Base-by-base conservation (phyloP, 2,329 filamentous ascomycete genomes). In the Diaporthe ilicicola region DNA sequence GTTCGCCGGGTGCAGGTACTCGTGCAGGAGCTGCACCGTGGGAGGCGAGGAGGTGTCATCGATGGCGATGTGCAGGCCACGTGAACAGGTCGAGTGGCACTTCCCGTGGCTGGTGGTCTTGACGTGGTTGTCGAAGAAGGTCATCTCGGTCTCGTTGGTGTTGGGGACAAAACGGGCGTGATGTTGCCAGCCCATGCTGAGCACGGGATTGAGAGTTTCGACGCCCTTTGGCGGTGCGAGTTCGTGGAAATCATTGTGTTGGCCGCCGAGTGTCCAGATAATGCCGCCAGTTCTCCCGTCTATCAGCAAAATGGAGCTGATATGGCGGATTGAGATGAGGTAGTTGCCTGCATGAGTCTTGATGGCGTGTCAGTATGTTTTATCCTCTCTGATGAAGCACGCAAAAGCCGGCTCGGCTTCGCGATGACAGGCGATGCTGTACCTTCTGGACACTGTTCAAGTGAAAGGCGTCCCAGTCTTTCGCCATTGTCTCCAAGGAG, bases 401-500 rank as follows among this genome's bases (percentile, higher is more conserved):
- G 19, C 1, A 15, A 32, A 22, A 10, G 15, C 12, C 22, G 9
- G 17, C 9, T 37, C 29, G 4, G 32, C 37, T 15, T 50, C 50
- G 29, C 13, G 17, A 34, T 24, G n/a, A 37, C 37, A 19, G 50
- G 10, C 39, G 32, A 32, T 39, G 37, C 24, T 24, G 13, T 72
- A 70, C 71, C 71, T 72, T 72, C 32, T 88, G 84, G 39, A 89
- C 79, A 44, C 85, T 86, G 78, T 89, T 88, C 77, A 89, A 84
- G 76, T 89, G 87, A 75, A 88, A 89, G 71, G 83, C 88, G 75
- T 90, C 87, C 78, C 86, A 89, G 1, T 82, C 79, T 27, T 75
- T 74, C 1, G 73, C 27, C 39, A 70, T 37, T 22, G 22, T 59
- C 71, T 72, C 71, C 24, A 64, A 56, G 1, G 71, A 72, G 13